phyloP scores from a whole-genome alignment of 306 rosid genomes.

The Vicia sativa region DNA sequence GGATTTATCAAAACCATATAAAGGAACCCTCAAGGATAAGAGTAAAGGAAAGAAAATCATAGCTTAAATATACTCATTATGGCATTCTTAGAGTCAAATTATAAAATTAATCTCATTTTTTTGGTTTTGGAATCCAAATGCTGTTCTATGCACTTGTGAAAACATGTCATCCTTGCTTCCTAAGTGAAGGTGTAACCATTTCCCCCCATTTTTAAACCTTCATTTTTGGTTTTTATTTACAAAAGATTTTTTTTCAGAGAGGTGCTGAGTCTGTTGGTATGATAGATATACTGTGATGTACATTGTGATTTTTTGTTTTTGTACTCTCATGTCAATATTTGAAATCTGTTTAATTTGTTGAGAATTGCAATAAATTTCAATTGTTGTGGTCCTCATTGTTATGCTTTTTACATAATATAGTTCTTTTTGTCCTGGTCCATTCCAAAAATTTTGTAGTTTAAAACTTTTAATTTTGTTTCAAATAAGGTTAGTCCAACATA shows the following conservation, averaged over 20 bases:
- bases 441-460: not conserved
- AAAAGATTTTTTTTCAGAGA: conserved; percentile 5
- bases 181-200: conserved; percentile 37
- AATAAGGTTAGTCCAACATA: too few relatives aligned
- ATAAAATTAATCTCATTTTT: conserved; percentile 18
- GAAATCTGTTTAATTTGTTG: conserved; percentile 33
- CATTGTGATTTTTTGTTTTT: conserved; percentile 43
- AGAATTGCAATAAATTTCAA: conserved; percentile 36
- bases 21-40: conserved; percentile 49
- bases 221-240: conserved; percentile 26
- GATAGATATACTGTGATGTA: conserved; percentile 54
- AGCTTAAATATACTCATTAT: conserved; percentile 41
- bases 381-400: conserved; percentile 23
- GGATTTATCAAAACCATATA: conserved; percentile 53
- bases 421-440: not conserved
- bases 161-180: conserved; percentile 43
- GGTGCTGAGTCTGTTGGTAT: conserved; percentile 41
- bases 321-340: conserved; percentile 45
- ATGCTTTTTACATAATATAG: conserved; percentile 1
- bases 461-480: too few relatives aligned
- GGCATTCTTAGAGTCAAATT: conserved; percentile 41
- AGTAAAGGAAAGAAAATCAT: conserved; percentile 68
- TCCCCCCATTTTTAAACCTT: conserved; percentile 34
- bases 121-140: conserved; percentile 34
- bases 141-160: conserved; percentile 16